These are phyloP conservation scores for Colletotrichum costaricense DNA, from an alignment of 2,329 filamentous ascomycete species.

Conservation along the genomic window DNA sequence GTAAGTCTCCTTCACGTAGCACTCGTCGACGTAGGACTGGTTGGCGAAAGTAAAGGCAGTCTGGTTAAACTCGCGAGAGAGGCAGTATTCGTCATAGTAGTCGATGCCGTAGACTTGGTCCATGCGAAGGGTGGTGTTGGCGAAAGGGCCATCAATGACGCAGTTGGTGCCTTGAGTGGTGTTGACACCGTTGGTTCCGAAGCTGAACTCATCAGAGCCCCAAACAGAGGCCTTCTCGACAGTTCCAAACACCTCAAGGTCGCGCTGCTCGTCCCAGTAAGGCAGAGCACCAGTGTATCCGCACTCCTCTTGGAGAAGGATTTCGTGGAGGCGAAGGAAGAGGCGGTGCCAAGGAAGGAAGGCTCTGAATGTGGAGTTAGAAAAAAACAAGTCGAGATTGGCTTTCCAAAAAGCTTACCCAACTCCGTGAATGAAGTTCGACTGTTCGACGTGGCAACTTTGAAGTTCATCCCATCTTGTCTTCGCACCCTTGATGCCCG, in stretches of 20 bases:
- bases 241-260: constrained; percentile 44
- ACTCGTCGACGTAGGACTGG: constrained; percentile 14
- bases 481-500: constrained; percentile 9
- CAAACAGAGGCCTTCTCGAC: constrained; percentile 32
- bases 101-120: constrained; percentile 25
- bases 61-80: constrained; percentile 18
- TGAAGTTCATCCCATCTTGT: constrained; percentile 27
- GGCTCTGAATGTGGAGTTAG: not conserved
- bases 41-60: constrained; percentile 14
- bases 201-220: constrained; percentile 39
- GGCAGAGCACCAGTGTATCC: constrained; percentile 47
- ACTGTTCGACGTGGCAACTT: constrained; percentile 22
- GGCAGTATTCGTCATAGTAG: constrained; percentile 26
- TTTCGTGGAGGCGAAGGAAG: constrained; percentile 46
- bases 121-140: constrained; percentile 30
- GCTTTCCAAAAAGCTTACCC: not conserved
- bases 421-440: constrained; percentile 31
- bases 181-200: constrained; percentile 43
- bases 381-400: too few species aligned
- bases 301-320: constrained; percentile 44
- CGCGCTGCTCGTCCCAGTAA: constrained; percentile 29
- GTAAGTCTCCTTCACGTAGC: constrained; percentile 10
- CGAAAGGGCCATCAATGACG: constrained; percentile 40
- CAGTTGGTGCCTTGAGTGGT: constrained; percentile 30
- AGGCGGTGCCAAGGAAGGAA: constrained; percentile 51